Evolutionary conservation across 2,329 filamentous ascomycete species (phyloP).

Genomic region (Pestalotiopsis sp.): DNA sequence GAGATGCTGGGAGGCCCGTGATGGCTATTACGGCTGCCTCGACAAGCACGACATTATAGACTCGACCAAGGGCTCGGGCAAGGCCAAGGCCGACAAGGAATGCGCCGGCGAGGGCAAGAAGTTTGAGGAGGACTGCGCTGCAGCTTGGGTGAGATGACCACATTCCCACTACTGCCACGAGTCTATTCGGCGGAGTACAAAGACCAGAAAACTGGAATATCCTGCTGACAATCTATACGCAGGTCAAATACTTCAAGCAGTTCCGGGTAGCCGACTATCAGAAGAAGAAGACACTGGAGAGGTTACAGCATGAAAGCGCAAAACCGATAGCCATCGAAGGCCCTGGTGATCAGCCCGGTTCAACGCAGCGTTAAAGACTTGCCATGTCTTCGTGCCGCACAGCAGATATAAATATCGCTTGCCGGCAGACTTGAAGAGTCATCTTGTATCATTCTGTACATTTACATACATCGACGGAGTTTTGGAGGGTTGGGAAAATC

Average conservation of each 20-base stretch:
- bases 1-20: conserved; percentile 87
- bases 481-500: background rate
- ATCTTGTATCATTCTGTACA: background rate
- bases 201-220: background rate
- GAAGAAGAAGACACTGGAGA: conserved; percentile 77
- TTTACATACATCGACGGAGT: conserved; percentile 3
- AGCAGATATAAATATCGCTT: background rate
- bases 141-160: conserved; percentile 76
- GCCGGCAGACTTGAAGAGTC: background rate
- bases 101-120: conserved; percentile 63
- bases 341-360: conserved; percentile 19
- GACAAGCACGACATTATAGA: conserved; percentile 84
- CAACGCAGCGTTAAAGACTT: background rate
- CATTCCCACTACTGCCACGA: background rate
- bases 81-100: conserved; percentile 54
- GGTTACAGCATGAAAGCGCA: conserved; percentile 75
- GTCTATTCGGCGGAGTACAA: too few relatives aligned
- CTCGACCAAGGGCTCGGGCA: conserved; percentile 59
- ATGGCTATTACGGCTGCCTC: conserved; percentile 86
- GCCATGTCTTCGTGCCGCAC: background rate
- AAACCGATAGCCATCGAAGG: conserved; percentile 49
- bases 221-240: conserved; percentile 5
- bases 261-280: conserved; percentile 90
- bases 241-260: conserved; percentile 99
- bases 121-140: conserved; percentile 86